Conservation (phyloP, 345 rosid species). For the Citrus inodora region DNA sequence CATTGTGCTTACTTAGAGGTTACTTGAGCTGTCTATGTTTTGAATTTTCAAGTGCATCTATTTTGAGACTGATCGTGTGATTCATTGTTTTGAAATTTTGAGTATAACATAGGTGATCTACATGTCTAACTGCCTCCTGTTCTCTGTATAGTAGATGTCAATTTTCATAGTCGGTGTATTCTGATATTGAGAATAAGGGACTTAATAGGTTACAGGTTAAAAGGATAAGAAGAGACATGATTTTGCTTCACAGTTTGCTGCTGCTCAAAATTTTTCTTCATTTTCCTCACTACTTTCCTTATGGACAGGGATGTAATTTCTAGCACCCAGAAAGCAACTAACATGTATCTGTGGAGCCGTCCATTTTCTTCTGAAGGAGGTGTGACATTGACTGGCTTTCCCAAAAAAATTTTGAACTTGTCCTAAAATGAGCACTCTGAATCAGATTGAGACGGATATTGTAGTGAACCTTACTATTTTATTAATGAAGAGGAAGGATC, state of each 20-base stretch:
- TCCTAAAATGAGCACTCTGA: neutral
- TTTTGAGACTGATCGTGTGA: neutral
- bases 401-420: neutral
- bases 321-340: conserved; percentile 26
- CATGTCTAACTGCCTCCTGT: neutral
- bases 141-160: neutral
- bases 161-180: neutral
- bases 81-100: neutral
- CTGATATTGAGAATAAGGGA: neutral
- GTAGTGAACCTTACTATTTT: neutral
- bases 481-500: neutral
- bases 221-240: neutral
- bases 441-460: neutral
- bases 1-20: neutral
- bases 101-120: neutral
- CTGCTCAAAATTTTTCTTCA: neutral
- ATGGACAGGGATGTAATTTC: conserved; percentile 31
- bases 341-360: conserved; percentile 46
- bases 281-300: conserved; percentile 1
- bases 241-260: conserved; percentile 4
- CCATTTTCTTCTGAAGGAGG: conserved; percentile 70
- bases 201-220: neutral
- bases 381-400: conserved; percentile 25
- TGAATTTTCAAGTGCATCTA: neutral
- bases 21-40: neutral